Evolutionary conservation across 495 filamentous ascomycete genomes (phyloP).

Genomic region (Aspergillus kassunensis): DNA sequence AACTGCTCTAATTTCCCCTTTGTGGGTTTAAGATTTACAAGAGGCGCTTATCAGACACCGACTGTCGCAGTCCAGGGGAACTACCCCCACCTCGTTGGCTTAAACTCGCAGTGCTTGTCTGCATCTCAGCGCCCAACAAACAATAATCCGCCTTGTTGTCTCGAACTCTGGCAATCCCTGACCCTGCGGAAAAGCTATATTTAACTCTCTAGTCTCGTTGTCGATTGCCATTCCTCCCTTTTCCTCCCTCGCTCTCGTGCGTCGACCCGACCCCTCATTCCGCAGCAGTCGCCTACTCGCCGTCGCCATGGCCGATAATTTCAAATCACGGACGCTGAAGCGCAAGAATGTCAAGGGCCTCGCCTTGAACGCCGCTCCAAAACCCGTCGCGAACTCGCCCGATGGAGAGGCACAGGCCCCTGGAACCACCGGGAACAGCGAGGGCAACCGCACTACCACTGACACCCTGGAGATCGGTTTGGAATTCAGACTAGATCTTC

Average conservation of each 20-base stretch:
- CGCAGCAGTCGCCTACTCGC: constrained; percentile 10
- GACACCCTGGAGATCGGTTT: constrained; percentile 94
- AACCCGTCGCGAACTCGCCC: constrained; percentile 52
- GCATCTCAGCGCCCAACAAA: constrained; percentile 15
- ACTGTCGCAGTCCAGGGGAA: constrained; percentile 12
- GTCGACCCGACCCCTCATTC: constrained; percentile 2
- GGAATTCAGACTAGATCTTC: constrained; percentile 89
- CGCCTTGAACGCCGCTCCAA: constrained; percentile 66
- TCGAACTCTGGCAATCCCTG: constrained; percentile 6
- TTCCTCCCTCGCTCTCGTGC: constrained; percentile 5
- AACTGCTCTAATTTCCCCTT: background rate
- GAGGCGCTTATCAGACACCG: constrained; percentile 5
- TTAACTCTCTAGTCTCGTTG: background rate
- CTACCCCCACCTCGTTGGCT: constrained; percentile 17
- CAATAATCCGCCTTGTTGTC: constrained; percentile 2
- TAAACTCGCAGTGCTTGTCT: constrained; percentile 19
- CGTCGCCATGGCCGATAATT: constrained; percentile 70
- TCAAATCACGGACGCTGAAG: constrained; percentile 89
- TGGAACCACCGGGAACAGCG: constrained; percentile 55
- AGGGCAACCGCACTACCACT: constrained; percentile 63
- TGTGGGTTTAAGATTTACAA: background rate
- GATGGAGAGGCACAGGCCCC: constrained; percentile 56
- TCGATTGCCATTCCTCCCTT: background rate
- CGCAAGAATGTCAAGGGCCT: constrained; percentile 98
- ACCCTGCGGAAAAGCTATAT: constrained; percentile 13